Evolutionary conservation across 768 basidiomycete genomes (phyloP).

Genomic region (Phaeotremella skinneri): DNA sequence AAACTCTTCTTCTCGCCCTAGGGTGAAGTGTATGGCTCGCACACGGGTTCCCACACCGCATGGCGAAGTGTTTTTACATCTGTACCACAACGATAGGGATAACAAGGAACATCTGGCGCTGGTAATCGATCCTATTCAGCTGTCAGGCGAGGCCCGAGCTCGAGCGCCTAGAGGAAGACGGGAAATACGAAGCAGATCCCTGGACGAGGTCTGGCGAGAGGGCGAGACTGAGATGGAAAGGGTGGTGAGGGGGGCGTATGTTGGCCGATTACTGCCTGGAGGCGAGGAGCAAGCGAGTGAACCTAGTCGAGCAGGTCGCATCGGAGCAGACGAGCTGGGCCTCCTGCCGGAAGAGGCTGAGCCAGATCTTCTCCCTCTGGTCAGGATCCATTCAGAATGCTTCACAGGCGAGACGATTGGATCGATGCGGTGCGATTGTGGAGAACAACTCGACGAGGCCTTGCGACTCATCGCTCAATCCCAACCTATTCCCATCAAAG

Average conservation of each 20-base stretch:
- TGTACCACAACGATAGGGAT: conserved; percentile 92
- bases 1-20: conserved; percentile 49
- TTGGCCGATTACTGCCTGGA: conserved; percentile 60
- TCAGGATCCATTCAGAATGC: conserved; percentile 97
- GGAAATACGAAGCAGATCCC: conserved; percentile 71
- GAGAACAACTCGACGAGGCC: conserved; percentile 98
- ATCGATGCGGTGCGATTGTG: conserved; percentile 97
- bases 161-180: conserved; percentile 52
- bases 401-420: conserved; percentile 98
- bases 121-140: conserved; percentile 86
- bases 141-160: conserved; percentile 50
- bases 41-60: conserved; percentile 96
- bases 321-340: neutral
- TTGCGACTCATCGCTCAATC: conserved; percentile 59
- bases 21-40: conserved; percentile 91
- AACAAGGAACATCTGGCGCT: conserved; percentile 93
- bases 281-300: conserved; percentile 34
- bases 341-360: conserved; percentile 4
- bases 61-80: conserved; percentile 84
- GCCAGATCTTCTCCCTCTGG: conserved; percentile 66
- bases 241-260: conserved; percentile 87
- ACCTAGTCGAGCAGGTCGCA: conserved; percentile 39
- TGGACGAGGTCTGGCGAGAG: conserved; percentile 80
- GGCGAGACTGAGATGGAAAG: conserved; percentile 90
- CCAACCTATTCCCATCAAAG: conserved; percentile 18